A percentile compares a stretch with the other conserved stretches of the same genome.
phyloP scores from a whole-genome alignment of 306 rosid species.

The Vachellia pachyceras region DNA sequence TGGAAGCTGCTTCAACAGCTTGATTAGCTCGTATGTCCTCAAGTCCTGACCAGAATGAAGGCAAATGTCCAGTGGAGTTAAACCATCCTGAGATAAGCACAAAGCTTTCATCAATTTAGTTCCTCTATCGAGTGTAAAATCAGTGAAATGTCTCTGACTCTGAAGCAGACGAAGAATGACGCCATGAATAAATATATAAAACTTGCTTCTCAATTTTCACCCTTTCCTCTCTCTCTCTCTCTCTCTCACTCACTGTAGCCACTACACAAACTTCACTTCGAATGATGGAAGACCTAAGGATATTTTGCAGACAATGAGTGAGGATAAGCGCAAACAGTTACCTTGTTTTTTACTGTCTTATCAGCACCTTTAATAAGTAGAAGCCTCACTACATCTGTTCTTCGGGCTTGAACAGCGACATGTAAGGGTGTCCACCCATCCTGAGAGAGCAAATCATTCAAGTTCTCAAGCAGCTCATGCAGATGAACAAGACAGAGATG shows the following conservation, averaged over 20 bases:
- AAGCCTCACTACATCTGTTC: conserved; percentile 82
- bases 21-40: conserved; percentile 78
- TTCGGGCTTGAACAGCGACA: conserved; percentile 84
- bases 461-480: conserved; percentile 15
- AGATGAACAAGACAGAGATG: conserved; percentile 24
- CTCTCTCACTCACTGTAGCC: not conserved
- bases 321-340: conserved; percentile 37
- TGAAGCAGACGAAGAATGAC: not conserved
- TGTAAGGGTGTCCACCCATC: conserved; percentile 97
- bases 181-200: not conserved
- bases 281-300: not conserved
- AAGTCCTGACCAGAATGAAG: conserved; percentile 69
- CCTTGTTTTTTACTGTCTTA: conserved; percentile 76
- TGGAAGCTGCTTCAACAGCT: conserved; percentile 75
- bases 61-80: conserved; percentile 85
- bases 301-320: conserved; percentile 11
- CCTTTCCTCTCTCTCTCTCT: not conserved
- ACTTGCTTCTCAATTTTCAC: not conserved
- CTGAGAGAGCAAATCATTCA: conserved; percentile 47
- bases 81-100: conserved; percentile 70
- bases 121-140: not conserved
- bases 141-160: not conserved
- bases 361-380: conserved; percentile 90
- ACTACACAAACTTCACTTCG: not conserved
- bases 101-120: not conserved